Evolutionary conservation across 257 asterid genomes (phyloP).

Genomic region (Nicotiana undulata): DNA sequence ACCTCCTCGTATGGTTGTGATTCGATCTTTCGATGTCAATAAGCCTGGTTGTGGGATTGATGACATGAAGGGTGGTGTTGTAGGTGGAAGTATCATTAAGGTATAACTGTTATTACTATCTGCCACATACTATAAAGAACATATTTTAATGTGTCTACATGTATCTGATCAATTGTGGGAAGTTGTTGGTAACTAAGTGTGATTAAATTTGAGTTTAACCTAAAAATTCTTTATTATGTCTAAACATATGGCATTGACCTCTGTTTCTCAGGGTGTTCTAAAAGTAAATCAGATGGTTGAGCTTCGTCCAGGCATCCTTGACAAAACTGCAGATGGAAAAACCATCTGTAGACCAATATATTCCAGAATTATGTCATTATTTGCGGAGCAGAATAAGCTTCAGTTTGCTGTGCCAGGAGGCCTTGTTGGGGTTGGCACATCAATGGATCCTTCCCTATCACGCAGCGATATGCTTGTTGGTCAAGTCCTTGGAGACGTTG

Average conservation of each 20-base stretch:
- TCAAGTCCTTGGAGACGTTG: slow-evolving; percentile 96
- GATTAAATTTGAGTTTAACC: background rate
- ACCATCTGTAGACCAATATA: slow-evolving; percentile 86
- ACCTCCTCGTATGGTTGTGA: slow-evolving; percentile 89
- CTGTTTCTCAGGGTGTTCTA: slow-evolving; percentile 70
- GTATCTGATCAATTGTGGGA: background rate
- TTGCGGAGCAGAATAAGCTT: slow-evolving; percentile 79
- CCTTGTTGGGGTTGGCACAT: slow-evolving; percentile 93
- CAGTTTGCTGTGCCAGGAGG: slow-evolving; percentile 98
- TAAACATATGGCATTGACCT: background rate
- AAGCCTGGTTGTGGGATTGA: slow-evolving; percentile 94
- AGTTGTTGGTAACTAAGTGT: background rate
- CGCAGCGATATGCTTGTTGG: slow-evolving; percentile 97
- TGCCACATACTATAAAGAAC: background rate
- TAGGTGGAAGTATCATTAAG: slow-evolving; percentile 94
- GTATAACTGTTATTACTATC: slow-evolving; percentile 11
- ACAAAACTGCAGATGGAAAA: slow-evolving; percentile 73
- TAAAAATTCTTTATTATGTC: background rate
- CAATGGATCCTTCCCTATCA: slow-evolving; percentile 94
- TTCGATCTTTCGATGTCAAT: slow-evolving; percentile 89
- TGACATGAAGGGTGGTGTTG: slow-evolving; percentile 92
- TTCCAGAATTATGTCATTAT: slow-evolving; percentile 77
- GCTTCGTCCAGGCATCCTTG: slow-evolving; percentile 91
- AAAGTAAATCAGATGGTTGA: slow-evolving; percentile 74
- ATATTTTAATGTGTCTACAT: background rate